Evolutionary conservation across 305 asterid genomes (phyloP).

Genomic region (Fraxinus paxiana): DNA sequence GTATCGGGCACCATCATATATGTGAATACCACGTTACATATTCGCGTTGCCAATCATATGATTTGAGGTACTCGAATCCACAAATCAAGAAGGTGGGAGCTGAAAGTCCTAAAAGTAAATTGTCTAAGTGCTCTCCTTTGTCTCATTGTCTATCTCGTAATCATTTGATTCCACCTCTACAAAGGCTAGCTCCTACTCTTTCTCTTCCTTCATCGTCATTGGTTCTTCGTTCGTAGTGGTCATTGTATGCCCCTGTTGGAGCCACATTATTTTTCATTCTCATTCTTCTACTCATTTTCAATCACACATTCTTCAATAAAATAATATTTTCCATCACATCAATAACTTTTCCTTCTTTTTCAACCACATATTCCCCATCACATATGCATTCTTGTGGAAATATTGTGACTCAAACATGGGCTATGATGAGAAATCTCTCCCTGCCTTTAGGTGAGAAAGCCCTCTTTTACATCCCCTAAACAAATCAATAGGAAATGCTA

Average conservation of each 20-base stretch:
- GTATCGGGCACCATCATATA: not conserved
- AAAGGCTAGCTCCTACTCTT: not conserved
- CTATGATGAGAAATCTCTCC: not conserved
- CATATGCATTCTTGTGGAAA: no score
- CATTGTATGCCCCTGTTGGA: not conserved
- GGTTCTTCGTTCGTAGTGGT: not conserved
- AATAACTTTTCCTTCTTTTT: no score
- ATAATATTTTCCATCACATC: no score
- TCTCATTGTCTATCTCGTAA: not conserved
- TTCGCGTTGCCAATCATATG: not conserved
- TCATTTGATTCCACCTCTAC: not conserved
- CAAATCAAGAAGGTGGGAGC: not conserved
- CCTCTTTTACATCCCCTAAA: not conserved
- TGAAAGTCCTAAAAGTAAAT: not conserved
- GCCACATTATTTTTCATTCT: no score
- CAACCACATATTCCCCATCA: no score
- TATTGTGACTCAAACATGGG: no score
- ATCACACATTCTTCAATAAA: no score
- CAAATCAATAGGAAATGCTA: not conserved
- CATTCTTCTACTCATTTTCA: no score
- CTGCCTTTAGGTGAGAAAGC: not conserved
- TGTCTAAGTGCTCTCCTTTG: not conserved
- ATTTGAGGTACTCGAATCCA: not conserved
- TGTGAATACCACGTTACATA: not conserved
- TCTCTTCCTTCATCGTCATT: not conserved